Base-by-base conservation (phyloP, 1,139 yeast genomes). In the Wickerhamomyces sp. region DNA sequence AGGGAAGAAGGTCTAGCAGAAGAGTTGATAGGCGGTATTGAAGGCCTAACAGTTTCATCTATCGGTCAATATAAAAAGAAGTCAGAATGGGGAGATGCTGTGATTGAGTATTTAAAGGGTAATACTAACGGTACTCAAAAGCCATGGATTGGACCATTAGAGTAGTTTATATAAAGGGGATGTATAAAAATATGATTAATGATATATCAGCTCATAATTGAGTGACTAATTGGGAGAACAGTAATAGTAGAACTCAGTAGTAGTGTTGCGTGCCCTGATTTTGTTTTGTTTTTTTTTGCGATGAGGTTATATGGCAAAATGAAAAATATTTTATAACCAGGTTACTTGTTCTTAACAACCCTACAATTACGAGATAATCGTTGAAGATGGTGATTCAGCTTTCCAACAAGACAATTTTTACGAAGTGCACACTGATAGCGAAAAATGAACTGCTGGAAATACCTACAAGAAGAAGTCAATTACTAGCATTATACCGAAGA, bases 1-100 rank as follows among this genome's bases (percentile, higher is more conserved):
- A 72, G 73, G 45, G 61, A 62, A 3, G 86, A 82, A 44, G 78
- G 80, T 3, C 52, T 52, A 15, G 78, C 52, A 13, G 62, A 59
- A 14, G 82, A 76, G 21, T 61, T 85, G 37, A 63, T 68, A 33
- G 67, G 65, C 15, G 90, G 85, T 0, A 76, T 82, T 28, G 78
- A 76, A 38, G 70, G 73, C 2, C 65, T 81, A 52, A 85, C 84
- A 8, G 78, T 68, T 5, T 6, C 29, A 3, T 71, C 67, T 39
- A 56, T 79, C 42, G 83, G 78, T 0, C 72, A 68, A 41, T 82
- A 82, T 60, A 82, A 82, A 58, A 71, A 72, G 43, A 66, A 74
- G 38, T 71, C 66, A 4, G 75, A 68, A 31, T 82, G 90, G 89
- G 88, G 87, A 0, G 71, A 69, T 5, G 82, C 87, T 0, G 78